phyloP scores from a whole-genome alignment of 2,329 filamentous ascomycete species.

The Fusarium piperis region DNA sequence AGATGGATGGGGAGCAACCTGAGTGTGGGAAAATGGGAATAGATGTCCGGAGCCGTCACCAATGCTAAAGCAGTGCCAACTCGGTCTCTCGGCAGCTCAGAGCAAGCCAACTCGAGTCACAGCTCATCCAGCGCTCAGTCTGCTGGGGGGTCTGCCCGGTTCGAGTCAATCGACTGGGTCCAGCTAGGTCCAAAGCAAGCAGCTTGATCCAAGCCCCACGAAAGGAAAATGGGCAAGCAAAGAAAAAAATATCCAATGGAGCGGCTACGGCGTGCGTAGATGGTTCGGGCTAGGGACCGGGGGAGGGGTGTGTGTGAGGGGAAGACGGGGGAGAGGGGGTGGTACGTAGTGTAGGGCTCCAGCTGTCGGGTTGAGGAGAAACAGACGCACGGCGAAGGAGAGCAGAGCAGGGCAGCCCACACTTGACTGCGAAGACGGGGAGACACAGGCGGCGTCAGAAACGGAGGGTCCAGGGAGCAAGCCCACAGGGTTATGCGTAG shows the following conservation, averaged over 20 bases:
- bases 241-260: constrained; percentile 38
- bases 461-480: constrained; percentile 17
- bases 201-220: constrained; percentile 35
- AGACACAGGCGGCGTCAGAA: constrained; percentile 6
- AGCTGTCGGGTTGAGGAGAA: constrained; percentile 24
- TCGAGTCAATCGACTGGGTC: constrained; percentile 36
- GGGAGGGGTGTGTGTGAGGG: constrained; percentile 31
- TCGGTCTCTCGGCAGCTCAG: constrained; percentile 29
- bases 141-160: constrained; percentile 17
- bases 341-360: constrained; percentile 25
- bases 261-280: constrained; percentile 36
- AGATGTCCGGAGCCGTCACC: constrained; percentile 30
- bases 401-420: not conserved
- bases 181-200: constrained; percentile 26
- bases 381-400: not conserved
- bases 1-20: not conserved
- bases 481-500: constrained; percentile 24
- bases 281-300: constrained; percentile 5
- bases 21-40: constrained; percentile 15
- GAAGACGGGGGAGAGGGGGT: constrained; percentile 16
- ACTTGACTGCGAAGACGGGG: not conserved
- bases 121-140: constrained; percentile 12
- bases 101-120: not conserved
- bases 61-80: constrained; percentile 16
- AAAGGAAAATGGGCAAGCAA: constrained; percentile 27